These are phyloP conservation scores for Nemania sp. DNA, from an alignment of 2,329 filamentous ascomycete species.

Conservation along the genomic window DNA sequence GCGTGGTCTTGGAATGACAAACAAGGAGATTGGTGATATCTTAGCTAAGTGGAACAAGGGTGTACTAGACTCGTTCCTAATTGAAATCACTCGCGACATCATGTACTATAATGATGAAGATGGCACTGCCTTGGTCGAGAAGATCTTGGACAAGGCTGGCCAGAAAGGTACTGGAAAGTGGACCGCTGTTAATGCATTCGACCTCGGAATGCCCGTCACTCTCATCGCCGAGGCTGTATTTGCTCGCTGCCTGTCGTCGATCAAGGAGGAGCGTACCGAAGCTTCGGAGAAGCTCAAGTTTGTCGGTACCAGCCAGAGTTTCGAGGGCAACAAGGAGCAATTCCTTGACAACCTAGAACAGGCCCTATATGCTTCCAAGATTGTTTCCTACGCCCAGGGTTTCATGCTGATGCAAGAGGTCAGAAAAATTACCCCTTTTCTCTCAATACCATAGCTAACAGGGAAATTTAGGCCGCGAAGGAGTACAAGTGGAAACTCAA, in stretches of 20 bases:
- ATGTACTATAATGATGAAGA: constrained; percentile 99
- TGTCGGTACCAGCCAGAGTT: constrained; percentile 79
- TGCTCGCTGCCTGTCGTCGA: constrained; percentile 89
- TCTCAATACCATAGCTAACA: constrained; percentile 23
- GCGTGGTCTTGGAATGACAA: constrained; percentile 87
- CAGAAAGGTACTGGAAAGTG: constrained; percentile 99
- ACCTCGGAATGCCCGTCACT: constrained; percentile 98
- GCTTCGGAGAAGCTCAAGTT: constrained; percentile 82
- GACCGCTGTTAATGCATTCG: constrained; percentile 98
- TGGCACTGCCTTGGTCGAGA: constrained; percentile 90
- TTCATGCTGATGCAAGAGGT: constrained; percentile 99
- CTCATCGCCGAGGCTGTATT: constrained; percentile 98
- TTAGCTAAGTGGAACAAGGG: constrained; percentile 98
- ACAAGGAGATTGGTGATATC: constrained; percentile 96
- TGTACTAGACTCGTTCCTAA: constrained; percentile 98
- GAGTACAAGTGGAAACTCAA: constrained; percentile 99
- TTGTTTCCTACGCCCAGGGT: constrained; percentile 99
- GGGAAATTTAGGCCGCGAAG: constrained; percentile 78
- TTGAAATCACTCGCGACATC: constrained; percentile 98
- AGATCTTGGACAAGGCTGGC: constrained; percentile 97
- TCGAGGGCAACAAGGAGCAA: constrained; percentile 89
- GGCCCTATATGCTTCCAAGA: constrained; percentile 99
- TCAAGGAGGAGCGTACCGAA: constrained; percentile 92
- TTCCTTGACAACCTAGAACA: constrained; percentile 99
- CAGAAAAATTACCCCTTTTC: constrained; percentile 51